Percentiles rank a stretch among this genome's conserved stretches.
Conservation (phyloP, 768 basidiomycete genomes). For the Mycena epipterygia region DNA sequence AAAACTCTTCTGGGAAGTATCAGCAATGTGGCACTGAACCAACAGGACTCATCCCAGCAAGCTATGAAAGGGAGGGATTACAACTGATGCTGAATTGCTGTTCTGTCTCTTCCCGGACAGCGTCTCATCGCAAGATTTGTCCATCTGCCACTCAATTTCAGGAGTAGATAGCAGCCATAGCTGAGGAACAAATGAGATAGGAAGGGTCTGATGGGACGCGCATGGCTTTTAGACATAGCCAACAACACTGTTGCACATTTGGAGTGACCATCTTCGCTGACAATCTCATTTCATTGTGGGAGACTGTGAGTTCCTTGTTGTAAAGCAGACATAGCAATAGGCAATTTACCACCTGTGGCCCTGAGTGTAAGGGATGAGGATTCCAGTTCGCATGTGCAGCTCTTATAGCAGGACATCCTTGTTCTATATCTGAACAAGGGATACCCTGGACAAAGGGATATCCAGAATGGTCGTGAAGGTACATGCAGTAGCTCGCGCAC, state of each 20-base stretch:
- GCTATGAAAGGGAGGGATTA: too few species aligned
- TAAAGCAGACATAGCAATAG: not conserved
- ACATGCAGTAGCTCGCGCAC: too few species aligned
- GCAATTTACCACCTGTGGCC: constrained; percentile 1
- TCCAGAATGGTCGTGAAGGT: not conserved
- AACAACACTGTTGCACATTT: constrained; percentile 10
- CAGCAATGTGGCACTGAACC: too few species aligned
- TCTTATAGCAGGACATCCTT: not conserved
- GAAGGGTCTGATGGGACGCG: constrained; percentile 34
- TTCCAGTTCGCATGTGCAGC: not conserved
- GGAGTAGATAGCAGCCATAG: constrained; percentile 34
- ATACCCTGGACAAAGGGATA: not conserved
- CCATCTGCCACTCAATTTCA: constrained; percentile 22
- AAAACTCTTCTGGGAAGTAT: too few species aligned
- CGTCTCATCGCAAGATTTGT: constrained; percentile 15
- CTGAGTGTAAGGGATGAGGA: not conserved
- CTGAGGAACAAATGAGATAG: constrained; percentile 36
- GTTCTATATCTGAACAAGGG: not conserved
- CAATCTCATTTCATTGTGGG: not conserved
- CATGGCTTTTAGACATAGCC: not conserved
- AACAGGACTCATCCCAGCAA: too few species aligned
- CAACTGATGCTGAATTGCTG: too few species aligned
- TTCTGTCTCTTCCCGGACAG: not conserved
- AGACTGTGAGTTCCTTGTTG: not conserved
- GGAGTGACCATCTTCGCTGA: not conserved